These are phyloP conservation scores for Penstemon eatonii DNA, from an alignment of 257 asterid species.

Conservation along the genomic window DNA sequence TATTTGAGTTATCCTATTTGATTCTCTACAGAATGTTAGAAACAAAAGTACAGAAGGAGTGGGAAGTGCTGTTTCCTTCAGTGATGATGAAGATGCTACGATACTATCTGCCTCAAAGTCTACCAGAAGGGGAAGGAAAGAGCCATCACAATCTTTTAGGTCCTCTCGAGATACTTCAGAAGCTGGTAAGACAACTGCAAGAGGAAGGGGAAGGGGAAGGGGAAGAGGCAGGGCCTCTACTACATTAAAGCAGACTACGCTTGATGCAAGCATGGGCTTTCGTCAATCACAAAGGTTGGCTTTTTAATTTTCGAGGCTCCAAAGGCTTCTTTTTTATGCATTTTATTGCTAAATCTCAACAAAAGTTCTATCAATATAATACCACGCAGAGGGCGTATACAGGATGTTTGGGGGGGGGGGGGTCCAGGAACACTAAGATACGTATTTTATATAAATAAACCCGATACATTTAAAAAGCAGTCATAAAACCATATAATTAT, in stretches of 20 bases:
- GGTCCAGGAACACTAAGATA: too few species aligned
- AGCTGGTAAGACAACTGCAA: conserved; percentile 62
- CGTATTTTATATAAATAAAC: too few species aligned
- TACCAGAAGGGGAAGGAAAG: conserved; percentile 62
- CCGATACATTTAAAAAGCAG: too few species aligned
- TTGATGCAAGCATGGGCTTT: conserved; percentile 72
- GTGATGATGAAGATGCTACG: conserved; percentile 80
- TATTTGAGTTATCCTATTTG: conserved; percentile 12
- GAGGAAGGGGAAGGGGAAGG: conserved; percentile 87
- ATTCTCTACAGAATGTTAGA: conserved; percentile 47
- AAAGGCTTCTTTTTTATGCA: conserved; percentile 5
- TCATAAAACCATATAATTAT: too few species aligned
- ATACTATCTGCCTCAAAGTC: conserved; percentile 54
- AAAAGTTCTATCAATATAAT: not conserved
- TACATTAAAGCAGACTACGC: conserved; percentile 85
- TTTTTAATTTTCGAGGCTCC: conserved; percentile 21
- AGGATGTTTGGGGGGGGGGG: too few species aligned
- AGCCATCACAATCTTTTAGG: conserved; percentile 57
- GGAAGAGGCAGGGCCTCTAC: conserved; percentile 78
- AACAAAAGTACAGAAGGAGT: conserved; percentile 46
- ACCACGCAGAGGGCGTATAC: too few species aligned
- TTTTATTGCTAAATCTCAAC: not conserved
- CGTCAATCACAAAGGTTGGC: conserved; percentile 83
- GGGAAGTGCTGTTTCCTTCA: conserved; percentile 64
- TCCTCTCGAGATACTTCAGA: conserved; percentile 57